Evolutionary conservation across 2,329 filamentous ascomycete species (phyloP), one percentile per base, ranked within the genome.

Genomic region (Escovopsis sp.): DNA sequence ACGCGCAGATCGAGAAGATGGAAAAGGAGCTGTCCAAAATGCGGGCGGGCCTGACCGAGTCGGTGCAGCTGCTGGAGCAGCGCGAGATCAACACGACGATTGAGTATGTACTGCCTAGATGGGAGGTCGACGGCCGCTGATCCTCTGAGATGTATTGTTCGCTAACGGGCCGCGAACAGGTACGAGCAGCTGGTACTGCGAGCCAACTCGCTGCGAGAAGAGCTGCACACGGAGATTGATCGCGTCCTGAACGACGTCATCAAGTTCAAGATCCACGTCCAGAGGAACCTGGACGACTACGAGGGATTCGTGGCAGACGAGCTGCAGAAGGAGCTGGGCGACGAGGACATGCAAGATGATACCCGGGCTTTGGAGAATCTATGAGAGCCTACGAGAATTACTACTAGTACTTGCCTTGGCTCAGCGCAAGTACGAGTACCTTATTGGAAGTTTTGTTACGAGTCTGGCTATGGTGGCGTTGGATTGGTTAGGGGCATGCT

Each of bases 11-110:
- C 54, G 91, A 98, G 63, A 91, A 91, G 68, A 93, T 95, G 82
- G 91, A 98, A 65, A 95, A 94, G 63, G 88, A 98, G 60, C 68
- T 98, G n/a, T 83, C 85, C 38, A 85, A 87, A 59, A 94, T 96
- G 85, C 75, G 88, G 36, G 76, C 82, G 2, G 82, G 81, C 10
- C 68, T 95, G 28, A 81, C 77, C 3, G 89, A 95, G 60, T 87
- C 80, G 32, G 83, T 95, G 42, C 85, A 95, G 62, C 63, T 94
- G 39, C 82, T 95, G 74, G 87, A 95, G 60, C 89, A 95, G 62
- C 73, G 85, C 43, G 88, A 96, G 67, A 94, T 96, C 76, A 94
- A 88, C 54, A 91, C 86, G 11, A 93, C 89, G 47, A 91, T 96
- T 53, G 88, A 96, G 83, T 89, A 68, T 58, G 81, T 72, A 12